Evolutionary conservation across 257 asterid genomes (phyloP), one percentile per base, ranked within the genome.

Genomic region (Nicotiana sylvestris): DNA sequence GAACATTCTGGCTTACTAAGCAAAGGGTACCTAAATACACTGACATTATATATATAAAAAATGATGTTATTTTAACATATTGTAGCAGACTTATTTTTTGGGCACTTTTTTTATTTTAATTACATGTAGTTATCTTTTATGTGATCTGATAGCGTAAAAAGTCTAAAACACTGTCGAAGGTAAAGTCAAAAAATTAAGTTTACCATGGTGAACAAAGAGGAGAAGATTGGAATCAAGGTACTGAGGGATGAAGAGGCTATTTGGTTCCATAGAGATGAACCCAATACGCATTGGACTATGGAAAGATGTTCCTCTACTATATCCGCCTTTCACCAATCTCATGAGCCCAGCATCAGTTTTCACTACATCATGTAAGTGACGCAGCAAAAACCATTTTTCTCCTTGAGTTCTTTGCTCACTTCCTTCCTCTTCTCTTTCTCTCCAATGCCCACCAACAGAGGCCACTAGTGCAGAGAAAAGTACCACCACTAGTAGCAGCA

Each of bases 231-330:
- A 89, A 89, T 96, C 99, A 61, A 96, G 97, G 53, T 94, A 96
- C 84, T 94, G 99, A 86, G 99, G 99, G 70, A 94, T 83, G 91
- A 96, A 91, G 13, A 96, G 89, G 80, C 87, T 86, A 8, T 81
- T 85, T 0, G 99, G 98, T 84, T 96, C 98, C 99, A 96, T 94
- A 0, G 97, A 91, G 29, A 94, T 92, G 88, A 94, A 93, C 0
- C 95, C 97, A 60, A 95, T 82, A 74, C 90, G 93, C 94, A 95
- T 82, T 17, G 91, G 90, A 30, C 80, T 88, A 43, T 46, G 77
- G 0, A 74, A 12, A 72, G 13, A 25, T 69, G 21, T 46, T 56
- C 66, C 61, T 84, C 64, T 0, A 1, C 89, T 87, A 58, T 49
- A 43, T 0, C 78, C 68, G 0, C 96, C 91, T 46, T 83, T 87